Base-by-base conservation (phyloP, 2,329 filamentous ascomycete genomes). In the Pleomassaria siparia region DNA sequence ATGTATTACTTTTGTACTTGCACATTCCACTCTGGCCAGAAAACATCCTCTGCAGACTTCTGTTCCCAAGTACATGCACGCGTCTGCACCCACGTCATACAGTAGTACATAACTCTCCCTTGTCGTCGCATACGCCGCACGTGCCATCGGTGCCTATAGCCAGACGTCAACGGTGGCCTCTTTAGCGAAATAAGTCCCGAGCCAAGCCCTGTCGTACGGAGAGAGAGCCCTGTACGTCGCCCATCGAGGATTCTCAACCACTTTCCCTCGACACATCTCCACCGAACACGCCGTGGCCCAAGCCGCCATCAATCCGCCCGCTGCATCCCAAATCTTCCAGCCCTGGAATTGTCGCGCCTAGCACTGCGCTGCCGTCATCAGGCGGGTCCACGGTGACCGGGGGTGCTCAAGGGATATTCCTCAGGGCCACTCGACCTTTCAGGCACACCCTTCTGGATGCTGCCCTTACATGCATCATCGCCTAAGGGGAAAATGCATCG, bases 401-500 rank as follows among this genome's bases (percentile, higher is more conserved):
- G 67, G 67, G 60, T 59, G 54, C 50, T 59, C 64, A 69, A 66
- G 64, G 62, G 66, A 70, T 60, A 65, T 52, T 11, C 54, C 52
- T 26, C 53, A 57, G 50, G 55, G 58, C 58, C 55, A 59, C 55
- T 59, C 54, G 40, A 54, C 51, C 50, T 54, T 61, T 50, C 45
- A 51, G 51, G 42, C 44, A 48, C 55, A 53, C 57, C 51, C 51
- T 50, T 59, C 66, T 72, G 70, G 69, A 84, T 85, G 82, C 74
- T 85, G 66, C 83, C 83, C 56, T 79, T 80, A 63, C 80, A 84
- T 77, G 71, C 76, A 55, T 76, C 76, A 48, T 73, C 76, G 60
- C 72, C 74, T 68, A 66, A 68, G 64, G 69, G 84, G 76, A 88
- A 87, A 84, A 91, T 94, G 84, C 88, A 92, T 70, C 84, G 90